These are phyloP conservation scores for Zymoseptoria crescenta DNA, from an alignment of 2,329 filamentous ascomycete species.

Conservation along the genomic window DNA sequence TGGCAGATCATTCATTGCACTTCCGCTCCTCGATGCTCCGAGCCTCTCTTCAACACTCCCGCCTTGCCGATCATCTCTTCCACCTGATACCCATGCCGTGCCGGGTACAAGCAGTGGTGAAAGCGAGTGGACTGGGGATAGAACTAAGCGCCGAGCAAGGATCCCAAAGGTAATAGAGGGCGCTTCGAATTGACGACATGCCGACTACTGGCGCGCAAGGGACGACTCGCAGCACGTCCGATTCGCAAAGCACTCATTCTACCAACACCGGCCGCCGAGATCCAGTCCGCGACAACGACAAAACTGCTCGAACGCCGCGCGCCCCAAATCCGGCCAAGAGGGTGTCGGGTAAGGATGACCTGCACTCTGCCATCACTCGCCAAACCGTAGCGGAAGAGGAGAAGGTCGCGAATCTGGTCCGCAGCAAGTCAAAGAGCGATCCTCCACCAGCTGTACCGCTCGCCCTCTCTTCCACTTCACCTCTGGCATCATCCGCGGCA, in stretches of 20 bases:
- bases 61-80: too few relatives aligned
- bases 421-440: conserved; percentile 9
- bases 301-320: conserved; percentile 1
- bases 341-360: conserved; percentile 15
- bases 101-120: too few relatives aligned
- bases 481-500: conserved; percentile 10
- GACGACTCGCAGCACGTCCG: too few relatives aligned
- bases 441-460: conserved; percentile 5
- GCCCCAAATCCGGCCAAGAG: conserved; percentile 19
- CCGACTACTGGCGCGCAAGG: too few relatives aligned
- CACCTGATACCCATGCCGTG: too few relatives aligned
- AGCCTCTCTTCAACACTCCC: too few relatives aligned
- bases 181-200: too few relatives aligned
- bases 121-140: too few relatives aligned
- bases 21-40: too few relatives aligned
- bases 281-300: neutral
- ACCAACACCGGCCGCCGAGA: neutral
- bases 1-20: too few relatives aligned
- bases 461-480: conserved; percentile 8
- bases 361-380: conserved; percentile 16
- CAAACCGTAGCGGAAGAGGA: conserved; percentile 14
- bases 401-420: conserved; percentile 1
- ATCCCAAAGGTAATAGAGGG: too few relatives aligned
- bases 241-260: neutral
- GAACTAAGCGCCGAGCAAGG: too few relatives aligned